These are phyloP conservation scores for Graphilbum ipis-grandicollis DNA, from an alignment of 2,329 filamentous ascomycete genomes.

Conservation along the genomic window DNA sequence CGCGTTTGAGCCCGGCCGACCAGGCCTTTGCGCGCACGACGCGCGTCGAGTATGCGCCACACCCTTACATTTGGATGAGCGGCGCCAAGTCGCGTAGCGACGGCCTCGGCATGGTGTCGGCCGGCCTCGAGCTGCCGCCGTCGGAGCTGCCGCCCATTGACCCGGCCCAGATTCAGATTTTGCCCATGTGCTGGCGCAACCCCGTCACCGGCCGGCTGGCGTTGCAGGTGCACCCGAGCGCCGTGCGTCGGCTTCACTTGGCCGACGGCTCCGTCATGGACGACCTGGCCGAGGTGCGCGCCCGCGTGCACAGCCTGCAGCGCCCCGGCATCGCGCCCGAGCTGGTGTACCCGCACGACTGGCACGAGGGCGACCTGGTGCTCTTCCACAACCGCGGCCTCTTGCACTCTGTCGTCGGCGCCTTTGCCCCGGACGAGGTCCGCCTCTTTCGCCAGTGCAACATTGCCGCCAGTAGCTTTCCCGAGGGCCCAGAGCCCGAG, in stretches of 20 bases:
- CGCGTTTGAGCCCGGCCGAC: conserved; percentile 45
- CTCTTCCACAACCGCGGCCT: conserved; percentile 66
- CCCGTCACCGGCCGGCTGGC: conserved; percentile 51
- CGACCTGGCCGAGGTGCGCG: conserved; percentile 46
- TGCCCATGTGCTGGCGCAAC: conserved; percentile 67
- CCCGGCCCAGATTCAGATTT: conserved; percentile 46
- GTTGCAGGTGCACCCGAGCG: conserved; percentile 58
- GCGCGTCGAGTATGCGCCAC: conserved; percentile 57
- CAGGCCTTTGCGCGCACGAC: conserved; percentile 50
- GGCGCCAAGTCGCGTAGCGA: conserved; percentile 46
- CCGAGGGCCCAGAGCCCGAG: conserved; percentile 4
- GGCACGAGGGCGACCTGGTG: conserved; percentile 60
- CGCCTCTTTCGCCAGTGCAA: conserved; percentile 66
- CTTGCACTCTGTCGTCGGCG: conserved; percentile 58
- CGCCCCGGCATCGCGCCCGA: conserved; percentile 53
- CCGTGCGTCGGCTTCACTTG: conserved; percentile 51
- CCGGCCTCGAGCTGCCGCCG: conserved; percentile 32
- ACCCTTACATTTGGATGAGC: conserved; percentile 74
- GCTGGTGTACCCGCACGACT: conserved; percentile 57
- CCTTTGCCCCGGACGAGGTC: conserved; percentile 57
- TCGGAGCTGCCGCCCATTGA: conserved; percentile 48
- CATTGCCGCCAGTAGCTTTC: conserved; percentile 40
- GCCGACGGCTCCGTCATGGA: conserved; percentile 51
- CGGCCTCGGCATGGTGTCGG: conserved; percentile 52
- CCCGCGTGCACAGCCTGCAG: conserved; percentile 52